phyloP scores from a whole-genome alignment of 371 early-diverging fungal species.

The Saksenaea oblongispora region DNA sequence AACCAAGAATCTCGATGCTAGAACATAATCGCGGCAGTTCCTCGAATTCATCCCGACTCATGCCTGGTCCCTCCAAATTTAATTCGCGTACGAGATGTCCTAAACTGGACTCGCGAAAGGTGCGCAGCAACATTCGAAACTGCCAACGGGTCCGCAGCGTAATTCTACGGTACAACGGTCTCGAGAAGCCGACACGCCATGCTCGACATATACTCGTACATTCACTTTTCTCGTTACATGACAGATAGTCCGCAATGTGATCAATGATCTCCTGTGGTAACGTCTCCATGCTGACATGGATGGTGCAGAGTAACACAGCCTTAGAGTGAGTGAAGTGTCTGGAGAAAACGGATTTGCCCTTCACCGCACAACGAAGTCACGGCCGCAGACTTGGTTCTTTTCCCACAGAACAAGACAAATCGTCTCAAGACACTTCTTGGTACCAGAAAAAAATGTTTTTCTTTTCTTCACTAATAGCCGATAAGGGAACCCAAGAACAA shows the following conservation, averaged over 20 bases:
- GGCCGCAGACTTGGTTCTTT: no score
- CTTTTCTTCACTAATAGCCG: no score
- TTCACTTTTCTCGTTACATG: not conserved
- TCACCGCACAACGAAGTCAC: no score
- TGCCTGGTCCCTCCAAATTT: not conserved
- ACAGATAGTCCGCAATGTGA: not conserved
- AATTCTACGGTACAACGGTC: not conserved
- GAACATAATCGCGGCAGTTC: not conserved
- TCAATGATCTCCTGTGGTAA: not conserved
- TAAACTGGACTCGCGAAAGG: not conserved
- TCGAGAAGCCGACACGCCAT: not conserved
- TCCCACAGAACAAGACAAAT: no score
- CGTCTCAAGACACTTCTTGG: no score
- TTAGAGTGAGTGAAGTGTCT: no score
- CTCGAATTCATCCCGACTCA: not conserved
- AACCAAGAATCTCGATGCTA: not conserved
- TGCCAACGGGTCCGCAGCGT: not conserved
- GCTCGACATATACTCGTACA: not conserved
- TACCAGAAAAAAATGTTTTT: no score
- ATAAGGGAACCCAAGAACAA: no score
- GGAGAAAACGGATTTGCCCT: no score
- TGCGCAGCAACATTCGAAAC: not conserved
- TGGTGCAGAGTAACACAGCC: no score
- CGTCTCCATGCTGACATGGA: not conserved
- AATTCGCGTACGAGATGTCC: not conserved